Percentiles rank a stretch among this genome's conserved stretches.
Evolutionary conservation across 371 early-diverging fungal species (phyloP).

Genomic region (Actinomortierella wolfii): DNA sequence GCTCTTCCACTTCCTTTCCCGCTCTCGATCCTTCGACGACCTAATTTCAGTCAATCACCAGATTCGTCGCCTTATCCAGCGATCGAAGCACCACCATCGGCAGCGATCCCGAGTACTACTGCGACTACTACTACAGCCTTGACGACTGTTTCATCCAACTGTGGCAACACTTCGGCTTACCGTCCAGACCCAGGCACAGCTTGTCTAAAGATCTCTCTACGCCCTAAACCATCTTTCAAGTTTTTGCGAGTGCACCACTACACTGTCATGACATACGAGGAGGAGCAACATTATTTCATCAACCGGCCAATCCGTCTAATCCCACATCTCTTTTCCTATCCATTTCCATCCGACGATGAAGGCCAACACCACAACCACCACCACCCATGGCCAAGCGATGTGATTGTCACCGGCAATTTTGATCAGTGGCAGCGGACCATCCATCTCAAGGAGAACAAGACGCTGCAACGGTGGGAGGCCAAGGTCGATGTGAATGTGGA

Average conservation of each 20-base stretch:
- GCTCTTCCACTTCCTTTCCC: conserved; percentile 22
- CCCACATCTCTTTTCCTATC: conserved; percentile 15
- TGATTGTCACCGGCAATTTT: conserved; percentile 36
- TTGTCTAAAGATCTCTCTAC: conserved; percentile 42
- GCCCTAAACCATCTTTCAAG: conserved; percentile 26
- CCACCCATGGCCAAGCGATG: conserved; percentile 7
- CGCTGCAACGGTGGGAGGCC: conserved; percentile 14
- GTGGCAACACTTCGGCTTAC: not conserved
- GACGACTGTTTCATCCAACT: no score
- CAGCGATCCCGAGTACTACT: not conserved
- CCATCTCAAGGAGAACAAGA: conserved; percentile 14
- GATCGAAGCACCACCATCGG: not conserved
- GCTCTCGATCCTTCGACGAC: conserved; percentile 2
- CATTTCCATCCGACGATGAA: conserved; percentile 1
- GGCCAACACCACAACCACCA: not conserved
- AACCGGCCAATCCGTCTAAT: no score
- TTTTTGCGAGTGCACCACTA: conserved; percentile 7
- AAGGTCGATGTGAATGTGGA: conserved; percentile 11
- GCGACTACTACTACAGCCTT: conserved; percentile 3
- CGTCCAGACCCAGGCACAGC: conserved; percentile 21
- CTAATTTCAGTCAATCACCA: not conserved
- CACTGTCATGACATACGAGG: no score
- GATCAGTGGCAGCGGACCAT: conserved; percentile 29
- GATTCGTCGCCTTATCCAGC: not conserved
- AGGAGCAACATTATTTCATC: no score